Evolutionary conservation across 2,329 filamentous ascomycete genomes (phyloP).

Genomic region (Curvularia eragrostidis): DNA sequence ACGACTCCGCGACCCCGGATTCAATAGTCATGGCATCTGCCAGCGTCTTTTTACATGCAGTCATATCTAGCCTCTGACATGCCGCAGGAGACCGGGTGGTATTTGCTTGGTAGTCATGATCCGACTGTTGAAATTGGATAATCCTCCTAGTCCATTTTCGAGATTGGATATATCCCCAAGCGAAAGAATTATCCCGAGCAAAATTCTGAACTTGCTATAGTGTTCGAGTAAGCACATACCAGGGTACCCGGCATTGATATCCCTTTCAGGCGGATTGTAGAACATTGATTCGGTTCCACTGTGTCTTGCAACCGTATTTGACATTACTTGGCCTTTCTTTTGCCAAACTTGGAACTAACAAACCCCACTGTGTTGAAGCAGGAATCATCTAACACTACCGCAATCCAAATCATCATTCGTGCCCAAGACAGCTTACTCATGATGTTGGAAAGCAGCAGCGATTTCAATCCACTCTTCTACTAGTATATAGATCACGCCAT

Average conservation of each 20-base stretch:
- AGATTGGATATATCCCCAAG: not conserved
- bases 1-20: not conserved
- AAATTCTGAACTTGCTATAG: not conserved
- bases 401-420: no score
- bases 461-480: no score
- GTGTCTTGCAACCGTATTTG: no score
- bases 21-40: not conserved
- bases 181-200: not conserved
- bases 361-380: no score
- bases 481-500: no score
- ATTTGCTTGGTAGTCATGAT: not conserved
- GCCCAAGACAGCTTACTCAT: no score
- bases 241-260: not conserved
- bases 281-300: not conserved
- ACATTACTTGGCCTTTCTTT: no score
- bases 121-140: not conserved
- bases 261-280: not conserved
- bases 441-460: no score
- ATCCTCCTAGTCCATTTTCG: not conserved
- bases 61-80: not conserved
- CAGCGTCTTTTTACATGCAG: not conserved
- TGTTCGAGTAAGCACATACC: not conserved
- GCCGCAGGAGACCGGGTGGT: not conserved
- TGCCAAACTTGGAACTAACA: no score
- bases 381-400: no score